Conservation (phyloP, 202 grass and related monocot species). For the Panicum virgatum region DNA sequence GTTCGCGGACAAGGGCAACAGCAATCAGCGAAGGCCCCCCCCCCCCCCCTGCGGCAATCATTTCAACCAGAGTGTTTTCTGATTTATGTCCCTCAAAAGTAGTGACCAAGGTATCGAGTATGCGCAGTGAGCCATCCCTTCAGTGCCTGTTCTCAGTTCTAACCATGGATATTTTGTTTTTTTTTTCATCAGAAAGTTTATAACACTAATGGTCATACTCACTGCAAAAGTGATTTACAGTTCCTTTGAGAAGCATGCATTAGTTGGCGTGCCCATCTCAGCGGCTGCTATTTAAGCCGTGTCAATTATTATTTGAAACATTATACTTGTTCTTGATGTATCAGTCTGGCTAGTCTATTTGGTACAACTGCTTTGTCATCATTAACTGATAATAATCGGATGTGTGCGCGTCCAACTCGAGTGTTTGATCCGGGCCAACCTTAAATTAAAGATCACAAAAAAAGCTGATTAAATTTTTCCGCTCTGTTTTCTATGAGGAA, state of each 20-base stretch:
- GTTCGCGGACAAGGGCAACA: constrained; percentile 35
- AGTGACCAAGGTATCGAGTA: constrained; percentile 23
- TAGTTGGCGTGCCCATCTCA: not conserved
- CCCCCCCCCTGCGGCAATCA: constrained; percentile 47
- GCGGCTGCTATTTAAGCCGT: not conserved
- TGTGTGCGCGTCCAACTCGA: not conserved
- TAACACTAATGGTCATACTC: not conserved
- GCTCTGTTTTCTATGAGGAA: not conserved
- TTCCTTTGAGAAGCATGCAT: not conserved
- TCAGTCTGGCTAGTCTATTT: not conserved
- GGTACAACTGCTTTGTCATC: not conserved
- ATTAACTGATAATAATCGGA: not conserved
- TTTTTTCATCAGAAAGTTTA: not conserved
- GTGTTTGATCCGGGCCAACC: not conserved
- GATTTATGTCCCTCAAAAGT: constrained; percentile 43
- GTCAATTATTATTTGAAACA: not conserved
- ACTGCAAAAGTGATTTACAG: not conserved
- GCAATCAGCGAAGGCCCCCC: constrained; percentile 6
- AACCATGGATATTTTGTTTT: not conserved
- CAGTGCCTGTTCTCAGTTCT: not conserved
- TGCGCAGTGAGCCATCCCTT: not conserved
- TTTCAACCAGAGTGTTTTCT: constrained; percentile 22
- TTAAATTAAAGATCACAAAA: not conserved
- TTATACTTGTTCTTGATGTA: not conserved
- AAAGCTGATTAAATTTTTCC: not conserved